Percentiles rank a stretch among this genome's conserved stretches.
phyloP scores from a whole-genome alignment of 306 rosid species.

The Betula pendula region DNA sequence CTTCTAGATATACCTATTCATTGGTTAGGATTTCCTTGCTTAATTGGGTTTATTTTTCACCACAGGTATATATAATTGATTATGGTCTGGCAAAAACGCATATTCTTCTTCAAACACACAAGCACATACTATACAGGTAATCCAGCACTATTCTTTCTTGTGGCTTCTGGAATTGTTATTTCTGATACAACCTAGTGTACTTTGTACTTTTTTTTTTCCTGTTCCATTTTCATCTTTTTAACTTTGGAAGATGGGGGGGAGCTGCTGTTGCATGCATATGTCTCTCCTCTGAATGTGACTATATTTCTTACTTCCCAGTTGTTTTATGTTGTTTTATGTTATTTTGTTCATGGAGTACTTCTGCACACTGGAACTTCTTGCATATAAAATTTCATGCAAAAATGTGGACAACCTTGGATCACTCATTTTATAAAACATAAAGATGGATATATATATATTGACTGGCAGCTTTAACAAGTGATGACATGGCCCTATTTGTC shows the following conservation, averaged over 20 bases:
- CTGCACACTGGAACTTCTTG: not conserved
- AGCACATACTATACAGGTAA: conserved; percentile 98
- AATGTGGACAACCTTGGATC: not conserved
- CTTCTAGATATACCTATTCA: conserved; percentile 3
- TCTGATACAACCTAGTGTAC: not conserved
- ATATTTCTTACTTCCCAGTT: no score
- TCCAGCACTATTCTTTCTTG: conserved; percentile 25
- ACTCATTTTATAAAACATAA: not conserved
- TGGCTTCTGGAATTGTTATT: conserved; percentile 7
- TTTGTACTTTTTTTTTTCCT: no score
- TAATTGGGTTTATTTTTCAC: conserved; percentile 30
- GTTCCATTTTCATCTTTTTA: no score
- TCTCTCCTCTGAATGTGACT: no score
- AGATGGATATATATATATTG: not conserved
- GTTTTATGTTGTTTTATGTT: no score
- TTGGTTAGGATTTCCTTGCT: conserved; percentile 3
- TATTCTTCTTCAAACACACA: conserved; percentile 94
- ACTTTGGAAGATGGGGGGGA: no score
- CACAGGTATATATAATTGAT: conserved; percentile 90
- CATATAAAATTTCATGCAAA: not conserved
- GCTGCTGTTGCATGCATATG: no score
- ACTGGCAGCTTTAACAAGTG: not conserved
- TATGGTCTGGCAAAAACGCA: conserved; percentile 95
- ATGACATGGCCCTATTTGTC: not conserved
- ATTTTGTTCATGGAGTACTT: not conserved